phyloP scores from a whole-genome alignment of 305 asterid species.

The Solanum hybrid region DNA sequence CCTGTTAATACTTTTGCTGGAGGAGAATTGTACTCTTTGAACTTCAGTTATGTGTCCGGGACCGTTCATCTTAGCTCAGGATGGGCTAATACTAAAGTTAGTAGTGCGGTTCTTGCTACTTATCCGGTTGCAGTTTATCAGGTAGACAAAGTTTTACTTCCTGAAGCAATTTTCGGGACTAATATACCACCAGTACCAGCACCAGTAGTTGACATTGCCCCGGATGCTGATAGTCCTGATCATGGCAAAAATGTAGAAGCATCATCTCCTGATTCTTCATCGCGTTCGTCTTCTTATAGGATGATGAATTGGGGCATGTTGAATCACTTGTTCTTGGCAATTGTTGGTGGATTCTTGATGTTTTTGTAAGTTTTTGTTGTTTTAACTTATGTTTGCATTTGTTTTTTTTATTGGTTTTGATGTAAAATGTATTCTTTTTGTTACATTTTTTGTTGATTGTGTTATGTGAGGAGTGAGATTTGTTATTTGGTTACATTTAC shows the following conservation, averaged over 20 bases:
- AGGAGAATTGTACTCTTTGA: slow-evolving; percentile 25
- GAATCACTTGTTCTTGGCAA: slow-evolving; percentile 18
- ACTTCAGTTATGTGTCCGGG: slow-evolving; percentile 49
- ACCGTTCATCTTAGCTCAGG: slow-evolving; percentile 43
- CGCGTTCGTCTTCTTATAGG: slow-evolving; percentile 21
- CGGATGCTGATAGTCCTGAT: slow-evolving; percentile 33
- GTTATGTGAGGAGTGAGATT: neutral
- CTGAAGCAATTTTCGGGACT: slow-evolving; percentile 66
- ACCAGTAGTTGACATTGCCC: slow-evolving; percentile 44
- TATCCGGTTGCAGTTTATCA: slow-evolving; percentile 61
- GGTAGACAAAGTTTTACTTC: slow-evolving; percentile 49
- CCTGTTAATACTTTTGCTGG: slow-evolving; percentile 61
- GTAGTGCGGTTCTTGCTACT: slow-evolving; percentile 56
- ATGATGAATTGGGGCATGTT: slow-evolving; percentile 13
- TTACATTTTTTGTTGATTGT: neutral
- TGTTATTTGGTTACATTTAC: neutral
- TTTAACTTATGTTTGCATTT: neutral
- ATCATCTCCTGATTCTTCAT: slow-evolving; percentile 18
- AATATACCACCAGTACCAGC: slow-evolving; percentile 63
- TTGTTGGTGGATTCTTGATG: slow-evolving; percentile 14
- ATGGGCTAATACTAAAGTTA: slow-evolving; percentile 55
- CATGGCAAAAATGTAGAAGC: slow-evolving; percentile 6
- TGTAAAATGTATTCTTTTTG: neutral
- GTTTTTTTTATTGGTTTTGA: neutral
- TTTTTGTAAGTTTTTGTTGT: neutral